These are phyloP conservation scores for Neurospora sp. DNA, from an alignment of 2,329 filamentous ascomycete species.

Conservation along the genomic window DNA sequence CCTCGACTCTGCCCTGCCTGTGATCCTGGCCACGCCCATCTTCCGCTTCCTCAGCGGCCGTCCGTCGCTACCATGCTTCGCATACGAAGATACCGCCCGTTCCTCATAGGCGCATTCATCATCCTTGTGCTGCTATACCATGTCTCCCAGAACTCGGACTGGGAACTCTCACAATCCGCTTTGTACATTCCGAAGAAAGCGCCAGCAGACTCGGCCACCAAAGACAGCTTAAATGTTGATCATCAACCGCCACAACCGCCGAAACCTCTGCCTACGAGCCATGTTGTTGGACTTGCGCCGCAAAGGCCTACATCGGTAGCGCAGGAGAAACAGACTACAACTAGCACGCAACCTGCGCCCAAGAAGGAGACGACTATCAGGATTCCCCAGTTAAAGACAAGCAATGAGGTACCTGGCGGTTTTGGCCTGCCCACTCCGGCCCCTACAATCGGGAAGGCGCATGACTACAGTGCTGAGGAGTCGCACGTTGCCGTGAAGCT, in stretches of 20 bases:
- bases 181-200: conserved; percentile 6
- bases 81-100: conserved; percentile 51
- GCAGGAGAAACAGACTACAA: neutral
- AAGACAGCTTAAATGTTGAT: neutral
- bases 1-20: neutral
- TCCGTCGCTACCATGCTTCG: conserved; percentile 37
- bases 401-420: conserved; percentile 17
- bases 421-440: conserved; percentile 19
- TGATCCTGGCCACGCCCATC: neutral
- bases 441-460: conserved; percentile 9
- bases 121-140: conserved; percentile 45
- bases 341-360: conserved; percentile 1
- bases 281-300: neutral
- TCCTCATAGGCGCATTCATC: conserved; percentile 44
- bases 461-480: conserved; percentile 8
- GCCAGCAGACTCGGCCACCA: neutral
- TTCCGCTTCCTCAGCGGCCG: neutral
- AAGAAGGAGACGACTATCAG: conserved; percentile 11
- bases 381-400: conserved; percentile 21
- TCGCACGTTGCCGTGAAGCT: conserved; percentile 16
- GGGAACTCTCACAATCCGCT: conserved; percentile 17
- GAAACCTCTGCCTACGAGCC: conserved; percentile 2
- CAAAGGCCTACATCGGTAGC: neutral
- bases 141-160: conserved; percentile 30
- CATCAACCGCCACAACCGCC: neutral